A percentile compares a stretch with the other conserved stretches of the same genome.
Conservation (phyloP, 2,329 filamentous ascomycete genomes). For the Albifimbria verrucaria region DNA sequence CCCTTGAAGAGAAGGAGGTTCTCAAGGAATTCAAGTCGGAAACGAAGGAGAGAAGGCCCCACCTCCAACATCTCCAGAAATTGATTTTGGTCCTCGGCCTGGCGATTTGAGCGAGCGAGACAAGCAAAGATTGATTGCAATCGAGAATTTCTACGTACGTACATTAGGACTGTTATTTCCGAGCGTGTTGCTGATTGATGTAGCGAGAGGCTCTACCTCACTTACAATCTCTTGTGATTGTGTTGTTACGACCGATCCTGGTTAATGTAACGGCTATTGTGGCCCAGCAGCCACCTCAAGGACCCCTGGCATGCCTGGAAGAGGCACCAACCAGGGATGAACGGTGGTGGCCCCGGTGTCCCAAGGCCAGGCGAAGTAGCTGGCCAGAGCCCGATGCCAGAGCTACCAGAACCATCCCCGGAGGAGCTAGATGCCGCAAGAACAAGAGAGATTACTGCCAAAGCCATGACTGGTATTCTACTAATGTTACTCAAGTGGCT, state of each 20-base stretch:
- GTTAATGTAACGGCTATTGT: slow-evolving; percentile 85
- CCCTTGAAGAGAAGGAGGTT: slow-evolving; percentile 35
- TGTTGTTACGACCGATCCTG: slow-evolving; percentile 84
- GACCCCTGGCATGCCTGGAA: slow-evolving; percentile 38
- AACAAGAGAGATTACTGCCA: slow-evolving; percentile 81
- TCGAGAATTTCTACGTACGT: slow-evolving; percentile 85
- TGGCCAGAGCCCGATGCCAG: slow-evolving; percentile 29
- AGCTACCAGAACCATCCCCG: slow-evolving; percentile 47
- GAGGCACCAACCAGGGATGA: slow-evolving; percentile 36
- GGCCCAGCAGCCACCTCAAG: slow-evolving; percentile 51
- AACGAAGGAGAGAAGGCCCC: slow-evolving; percentile 25
- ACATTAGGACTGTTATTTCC: not conserved
- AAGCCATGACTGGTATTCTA: slow-evolving; percentile 86
- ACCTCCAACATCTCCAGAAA: slow-evolving; percentile 16
- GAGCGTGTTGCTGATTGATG: slow-evolving; percentile 2
- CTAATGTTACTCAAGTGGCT: slow-evolving; percentile 94
- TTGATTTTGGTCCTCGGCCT: slow-evolving; percentile 46
- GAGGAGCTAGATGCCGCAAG: slow-evolving; percentile 82
- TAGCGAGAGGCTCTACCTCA: slow-evolving; percentile 76
- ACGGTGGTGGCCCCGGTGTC: slow-evolving; percentile 31
- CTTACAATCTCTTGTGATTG: slow-evolving; percentile 88
- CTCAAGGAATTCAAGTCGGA: slow-evolving; percentile 39
- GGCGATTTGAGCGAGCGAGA: slow-evolving; percentile 49
- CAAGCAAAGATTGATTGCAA: slow-evolving; percentile 63
- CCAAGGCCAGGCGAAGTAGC: slow-evolving; percentile 27